Conservation (phyloP, 2,329 filamentous ascomycete genomes). For the Scedosporium boydii region DNA sequence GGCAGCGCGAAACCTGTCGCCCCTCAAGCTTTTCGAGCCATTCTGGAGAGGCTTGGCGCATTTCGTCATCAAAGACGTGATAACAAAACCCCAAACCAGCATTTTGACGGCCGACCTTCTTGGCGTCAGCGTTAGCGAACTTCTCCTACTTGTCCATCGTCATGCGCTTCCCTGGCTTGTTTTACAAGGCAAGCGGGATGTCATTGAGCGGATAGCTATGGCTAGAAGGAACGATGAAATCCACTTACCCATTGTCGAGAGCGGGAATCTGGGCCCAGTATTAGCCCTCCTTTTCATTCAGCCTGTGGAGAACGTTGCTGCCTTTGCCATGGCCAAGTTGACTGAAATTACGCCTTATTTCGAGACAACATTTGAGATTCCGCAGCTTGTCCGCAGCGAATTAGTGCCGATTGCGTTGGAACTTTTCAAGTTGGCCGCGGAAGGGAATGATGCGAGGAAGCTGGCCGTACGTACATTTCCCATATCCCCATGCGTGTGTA, state of each 20-base stretch:
- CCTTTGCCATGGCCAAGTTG: conserved; percentile 59
- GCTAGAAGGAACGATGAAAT: conserved; percentile 62
- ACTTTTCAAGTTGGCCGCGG: conserved; percentile 69
- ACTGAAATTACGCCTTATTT: conserved; percentile 62
- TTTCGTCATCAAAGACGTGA: conserved; percentile 71
- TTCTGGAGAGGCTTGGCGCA: conserved; percentile 86
- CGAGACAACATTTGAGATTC: conserved; percentile 48
- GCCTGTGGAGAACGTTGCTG: conserved; percentile 47
- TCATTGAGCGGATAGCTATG: conserved; percentile 72
- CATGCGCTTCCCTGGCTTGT: conserved; percentile 83
- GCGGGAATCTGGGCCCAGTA: conserved; percentile 46
- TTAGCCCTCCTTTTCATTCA: conserved; percentile 51
- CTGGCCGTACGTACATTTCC: conserved; percentile 38
- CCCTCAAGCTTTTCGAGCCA: conserved; percentile 65
- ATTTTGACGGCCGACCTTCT: conserved; percentile 74
- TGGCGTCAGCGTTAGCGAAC: conserved; percentile 61
- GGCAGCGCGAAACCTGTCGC: conserved; percentile 49
- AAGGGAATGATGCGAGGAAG: conserved; percentile 49
- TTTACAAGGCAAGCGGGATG: conserved; percentile 63
- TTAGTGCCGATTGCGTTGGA: conserved; percentile 70
- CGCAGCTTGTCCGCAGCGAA: conserved; percentile 63
- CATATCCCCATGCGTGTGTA: neutral
- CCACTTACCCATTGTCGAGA: conserved; percentile 44
- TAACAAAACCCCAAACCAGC: conserved; percentile 70
- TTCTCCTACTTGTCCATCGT: conserved; percentile 67